These are phyloP conservation scores for Colletotrichum destructivum DNA, from an alignment of 2,329 filamentous ascomycete species.

Conservation along the genomic window DNA sequence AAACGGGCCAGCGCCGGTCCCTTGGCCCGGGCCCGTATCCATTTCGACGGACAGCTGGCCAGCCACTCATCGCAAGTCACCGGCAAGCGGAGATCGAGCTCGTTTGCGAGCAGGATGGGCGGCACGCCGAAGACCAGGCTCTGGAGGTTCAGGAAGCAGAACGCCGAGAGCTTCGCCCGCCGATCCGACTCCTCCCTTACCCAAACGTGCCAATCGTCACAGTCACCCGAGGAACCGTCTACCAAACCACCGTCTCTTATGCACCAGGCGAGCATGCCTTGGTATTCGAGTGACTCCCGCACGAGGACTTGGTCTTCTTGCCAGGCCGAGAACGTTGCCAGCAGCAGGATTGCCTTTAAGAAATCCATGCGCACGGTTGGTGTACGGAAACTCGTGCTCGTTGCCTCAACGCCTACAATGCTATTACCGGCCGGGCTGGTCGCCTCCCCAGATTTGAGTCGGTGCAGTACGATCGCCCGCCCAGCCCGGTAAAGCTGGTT, in stretches of 20 bases:
- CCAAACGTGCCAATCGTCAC: conserved; percentile 18
- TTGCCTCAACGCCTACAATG: too few relatives aligned
- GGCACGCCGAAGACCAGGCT: conserved; percentile 25
- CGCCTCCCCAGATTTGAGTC: too few relatives aligned
- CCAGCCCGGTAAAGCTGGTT: too few relatives aligned
- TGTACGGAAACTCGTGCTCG: too few relatives aligned
- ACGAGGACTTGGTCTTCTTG: conserved; percentile 21
- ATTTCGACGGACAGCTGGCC: background rate
- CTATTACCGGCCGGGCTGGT: too few relatives aligned
- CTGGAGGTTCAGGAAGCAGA: conserved; percentile 31
- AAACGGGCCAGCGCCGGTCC: background rate
- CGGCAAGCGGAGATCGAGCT: conserved; percentile 6
- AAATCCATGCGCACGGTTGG: too few relatives aligned
- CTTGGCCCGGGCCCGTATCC: conserved; percentile 1
- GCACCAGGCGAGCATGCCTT: conserved; percentile 21
- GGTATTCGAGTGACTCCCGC: conserved; percentile 19
- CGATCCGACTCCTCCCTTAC: conserved; percentile 8
- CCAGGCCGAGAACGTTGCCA: conserved; percentile 9
- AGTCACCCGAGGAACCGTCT: background rate
- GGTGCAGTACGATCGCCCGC: too few relatives aligned
- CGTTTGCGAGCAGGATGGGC: conserved; percentile 14
- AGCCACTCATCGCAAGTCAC: conserved; percentile 15
- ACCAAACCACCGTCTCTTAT: conserved; percentile 10
- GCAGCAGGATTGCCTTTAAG: too few relatives aligned
- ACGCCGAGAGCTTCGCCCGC: conserved; percentile 17